These are phyloP conservation scores for Plasmodium falciparum DNA, from an alignment of 169 alveolate species.

Conservation along the genomic window DNA sequence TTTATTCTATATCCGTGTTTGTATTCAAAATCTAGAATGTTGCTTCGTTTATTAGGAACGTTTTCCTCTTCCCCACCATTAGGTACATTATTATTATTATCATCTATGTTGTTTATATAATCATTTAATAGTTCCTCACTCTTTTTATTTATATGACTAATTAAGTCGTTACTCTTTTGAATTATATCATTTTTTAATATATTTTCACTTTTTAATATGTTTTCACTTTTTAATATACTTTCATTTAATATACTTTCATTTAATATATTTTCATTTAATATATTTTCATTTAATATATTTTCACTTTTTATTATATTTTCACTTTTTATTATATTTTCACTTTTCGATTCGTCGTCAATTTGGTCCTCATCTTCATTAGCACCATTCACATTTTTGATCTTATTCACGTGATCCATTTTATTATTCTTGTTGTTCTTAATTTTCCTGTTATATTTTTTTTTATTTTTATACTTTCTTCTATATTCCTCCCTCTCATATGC, in stretches of 20 bases:
- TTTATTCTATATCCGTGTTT: neutral
- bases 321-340: neutral
- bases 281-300: neutral
- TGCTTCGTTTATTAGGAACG: neutral
- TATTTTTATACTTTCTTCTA: constrained; percentile 55
- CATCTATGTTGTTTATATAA: constrained; percentile 1
- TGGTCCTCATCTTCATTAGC: neutral
- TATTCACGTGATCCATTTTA: neutral
- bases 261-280: neutral
- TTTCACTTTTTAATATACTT: neutral
- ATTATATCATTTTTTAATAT: constrained; percentile 15
- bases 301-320: neutral
- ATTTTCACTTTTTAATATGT: neutral
- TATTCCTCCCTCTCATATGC: neutral
- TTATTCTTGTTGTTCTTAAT: constrained; percentile 24
- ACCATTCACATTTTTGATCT: neutral
- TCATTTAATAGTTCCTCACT: constrained; percentile 48
- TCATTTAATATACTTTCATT: neutral
- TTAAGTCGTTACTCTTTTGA: constrained; percentile 13
- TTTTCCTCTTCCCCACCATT: neutral
- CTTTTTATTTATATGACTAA: constrained; percentile 23
- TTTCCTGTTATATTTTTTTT: constrained; percentile 25
- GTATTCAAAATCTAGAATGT: neutral
- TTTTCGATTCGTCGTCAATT: too few species aligned
- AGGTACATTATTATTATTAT: neutral